Evolutionary conservation across 2,329 filamentous ascomycete genomes (phyloP).

Genomic region (Mollisiaceae sp.): DNA sequence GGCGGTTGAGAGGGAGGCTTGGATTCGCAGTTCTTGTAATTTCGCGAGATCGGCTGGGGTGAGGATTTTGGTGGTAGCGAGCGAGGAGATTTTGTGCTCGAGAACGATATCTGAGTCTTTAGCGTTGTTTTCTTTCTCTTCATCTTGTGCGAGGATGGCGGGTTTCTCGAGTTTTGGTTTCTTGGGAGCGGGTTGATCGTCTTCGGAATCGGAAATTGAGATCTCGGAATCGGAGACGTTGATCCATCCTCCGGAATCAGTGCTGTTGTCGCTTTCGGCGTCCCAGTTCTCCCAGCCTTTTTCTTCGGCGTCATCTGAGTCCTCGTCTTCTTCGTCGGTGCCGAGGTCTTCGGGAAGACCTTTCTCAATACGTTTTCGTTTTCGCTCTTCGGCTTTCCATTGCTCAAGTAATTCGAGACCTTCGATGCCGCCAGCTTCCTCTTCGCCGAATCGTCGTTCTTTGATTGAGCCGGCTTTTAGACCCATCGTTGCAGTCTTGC

Average conservation of each 20-base stretch:
- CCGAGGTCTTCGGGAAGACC: conserved; percentile 66
- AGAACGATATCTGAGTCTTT: conserved; percentile 41
- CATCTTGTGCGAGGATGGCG: conserved; percentile 40
- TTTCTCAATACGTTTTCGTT: conserved; percentile 71
- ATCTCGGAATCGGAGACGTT: conserved; percentile 88
- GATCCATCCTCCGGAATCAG: conserved; percentile 89
- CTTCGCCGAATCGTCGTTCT: conserved; percentile 82
- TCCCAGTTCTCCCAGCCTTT: conserved; percentile 42
- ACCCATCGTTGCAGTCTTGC: conserved; percentile 87
- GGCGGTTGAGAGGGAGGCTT: conserved; percentile 73
- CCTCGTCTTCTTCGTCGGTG: conserved; percentile 65
- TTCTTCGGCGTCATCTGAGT: conserved; percentile 45
- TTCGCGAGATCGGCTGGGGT: conserved; percentile 97
- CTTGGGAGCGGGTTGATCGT: conserved; percentile 72
- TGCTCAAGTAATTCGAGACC: conserved; percentile 88
- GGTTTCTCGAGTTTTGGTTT: conserved; percentile 59
- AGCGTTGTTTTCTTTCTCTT: conserved; percentile 51
- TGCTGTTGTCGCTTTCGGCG: conserved; percentile 55
- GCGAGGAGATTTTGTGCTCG: conserved; percentile 63
- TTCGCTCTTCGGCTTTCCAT: conserved; percentile 91
- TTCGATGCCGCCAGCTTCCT: conserved; percentile 81
- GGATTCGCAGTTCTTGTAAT: conserved; percentile 82
- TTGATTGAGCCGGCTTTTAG: conserved; percentile 77
- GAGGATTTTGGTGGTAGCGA: conserved; percentile 92
- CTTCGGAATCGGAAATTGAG: conserved; percentile 73